A percentile compares a stretch with the other conserved stretches of the same genome.
phyloP scores from a whole-genome alignment of 495 filamentous ascomycete genomes.

The Penicillium manginii region DNA sequence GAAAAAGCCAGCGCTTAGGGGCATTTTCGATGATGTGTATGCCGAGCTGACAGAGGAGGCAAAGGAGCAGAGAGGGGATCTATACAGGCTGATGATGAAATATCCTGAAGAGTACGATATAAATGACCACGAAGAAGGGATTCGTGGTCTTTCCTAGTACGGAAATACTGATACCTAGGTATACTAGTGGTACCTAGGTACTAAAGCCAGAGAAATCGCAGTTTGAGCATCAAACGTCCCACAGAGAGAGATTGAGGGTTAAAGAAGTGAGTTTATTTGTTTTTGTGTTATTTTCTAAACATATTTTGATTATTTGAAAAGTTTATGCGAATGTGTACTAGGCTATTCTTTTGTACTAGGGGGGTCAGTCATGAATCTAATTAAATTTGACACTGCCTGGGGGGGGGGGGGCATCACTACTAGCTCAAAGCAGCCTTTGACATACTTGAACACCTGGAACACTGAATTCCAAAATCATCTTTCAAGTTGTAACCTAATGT shows the following conservation, averaged over 20 bases:
- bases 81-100: slow-evolving; percentile 70
- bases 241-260: too few relatives aligned
- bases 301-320: background rate
- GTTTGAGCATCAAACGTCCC: too few relatives aligned
- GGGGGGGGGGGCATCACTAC: too few relatives aligned
- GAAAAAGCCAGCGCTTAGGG: slow-evolving; percentile 75
- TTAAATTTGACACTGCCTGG: too few relatives aligned
- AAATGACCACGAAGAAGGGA: slow-evolving; percentile 70
- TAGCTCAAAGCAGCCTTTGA: too few relatives aligned
- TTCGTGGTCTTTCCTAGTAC: slow-evolving; percentile 68
- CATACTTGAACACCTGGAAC: too few relatives aligned
- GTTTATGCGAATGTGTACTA: background rate
- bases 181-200: too few relatives aligned
- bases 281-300: background rate
- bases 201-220: too few relatives aligned
- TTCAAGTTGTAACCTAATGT: too few relatives aligned
- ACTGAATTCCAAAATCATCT: too few relatives aligned
- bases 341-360: background rate
- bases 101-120: slow-evolving; percentile 93
- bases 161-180: too few relatives aligned
- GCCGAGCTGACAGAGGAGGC: slow-evolving; percentile 79
- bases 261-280: background rate
- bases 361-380: background rate
- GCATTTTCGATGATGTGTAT: slow-evolving; percentile 83
- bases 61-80: slow-evolving; percentile 70